phyloP scores from a whole-genome alignment of 2,329 filamentous ascomycete species.

The Claviceps pusilla region DNA sequence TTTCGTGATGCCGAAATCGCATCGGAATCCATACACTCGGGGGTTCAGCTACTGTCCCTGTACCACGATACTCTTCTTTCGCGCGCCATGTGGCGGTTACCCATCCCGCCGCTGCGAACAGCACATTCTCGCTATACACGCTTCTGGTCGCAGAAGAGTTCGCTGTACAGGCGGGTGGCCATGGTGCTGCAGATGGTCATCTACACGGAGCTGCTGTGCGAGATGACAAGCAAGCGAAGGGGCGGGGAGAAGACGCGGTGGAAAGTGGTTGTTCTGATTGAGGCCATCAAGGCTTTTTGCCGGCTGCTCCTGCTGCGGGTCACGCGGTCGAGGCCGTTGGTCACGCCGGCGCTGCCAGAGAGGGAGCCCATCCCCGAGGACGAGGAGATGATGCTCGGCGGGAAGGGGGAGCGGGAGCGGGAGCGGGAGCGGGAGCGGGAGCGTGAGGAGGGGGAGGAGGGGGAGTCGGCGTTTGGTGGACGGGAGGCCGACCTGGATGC shows the following conservation, averaged over 20 bases:
- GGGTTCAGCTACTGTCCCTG: slow-evolving; percentile 75
- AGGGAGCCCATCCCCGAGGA: slow-evolving; percentile 59
- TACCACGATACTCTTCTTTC: slow-evolving; percentile 85
- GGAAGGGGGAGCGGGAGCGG: slow-evolving; percentile 22
- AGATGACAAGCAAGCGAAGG: slow-evolving; percentile 84
- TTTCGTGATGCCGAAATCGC: slow-evolving; percentile 89
- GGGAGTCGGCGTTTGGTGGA: slow-evolving; percentile 20
- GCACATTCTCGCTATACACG: slow-evolving; percentile 52
- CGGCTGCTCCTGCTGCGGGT: slow-evolving; percentile 64
- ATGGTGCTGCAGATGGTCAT: slow-evolving; percentile 76
- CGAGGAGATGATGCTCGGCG: slow-evolving; percentile 22
- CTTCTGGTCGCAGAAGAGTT: slow-evolving; percentile 48
- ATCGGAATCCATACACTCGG: slow-evolving; percentile 80
- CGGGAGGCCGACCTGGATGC: slow-evolving; percentile 16
- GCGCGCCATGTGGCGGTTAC: slow-evolving; percentile 43
- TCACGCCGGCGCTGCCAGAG: slow-evolving; percentile 74
- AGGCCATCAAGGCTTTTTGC: slow-evolving; percentile 75
- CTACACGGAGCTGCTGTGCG: slow-evolving; percentile 91
- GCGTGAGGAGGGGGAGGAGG: slow-evolving; percentile 17
- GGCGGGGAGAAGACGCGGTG: slow-evolving; percentile 68
- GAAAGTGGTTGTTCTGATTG: slow-evolving; percentile 73
- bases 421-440: slow-evolving; percentile 6
- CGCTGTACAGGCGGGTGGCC: slow-evolving; percentile 67
- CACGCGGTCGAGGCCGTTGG: slow-evolving; percentile 67
- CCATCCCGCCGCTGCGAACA: slow-evolving; percentile 37